phyloP scores from a whole-genome alignment of 371 early-diverging fungal genomes.

The Capillidium heterosporum region DNA sequence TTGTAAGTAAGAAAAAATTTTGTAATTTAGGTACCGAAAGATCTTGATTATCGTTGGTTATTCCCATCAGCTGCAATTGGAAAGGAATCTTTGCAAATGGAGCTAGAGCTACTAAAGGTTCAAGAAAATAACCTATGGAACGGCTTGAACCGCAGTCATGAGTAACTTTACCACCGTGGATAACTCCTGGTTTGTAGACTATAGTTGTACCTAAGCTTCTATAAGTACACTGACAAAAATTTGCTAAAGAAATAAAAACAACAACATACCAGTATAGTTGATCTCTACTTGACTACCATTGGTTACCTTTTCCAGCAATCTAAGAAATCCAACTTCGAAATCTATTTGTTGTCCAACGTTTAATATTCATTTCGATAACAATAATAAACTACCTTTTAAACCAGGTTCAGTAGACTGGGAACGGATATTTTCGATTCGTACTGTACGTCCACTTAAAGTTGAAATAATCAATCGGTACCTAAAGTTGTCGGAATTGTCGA shows the following conservation, averaged over 20 bases:
- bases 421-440: constrained; percentile 81
- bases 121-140: constrained; percentile 81
- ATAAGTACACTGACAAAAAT: neutral
- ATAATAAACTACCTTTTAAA: constrained; percentile 35
- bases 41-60: constrained; percentile 85
- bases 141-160: constrained; percentile 65
- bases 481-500: constrained; percentile 12
- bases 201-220: constrained; percentile 58
- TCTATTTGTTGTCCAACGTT: constrained; percentile 22
- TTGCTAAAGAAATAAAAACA: neutral
- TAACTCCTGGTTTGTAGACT: constrained; percentile 71
- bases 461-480: constrained; percentile 82
- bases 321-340: constrained; percentile 71
- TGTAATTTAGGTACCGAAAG: constrained; percentile 27
- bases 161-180: constrained; percentile 67
- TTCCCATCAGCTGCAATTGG: constrained; percentile 59
- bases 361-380: neutral
- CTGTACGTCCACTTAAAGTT: constrained; percentile 61
- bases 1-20: neutral
- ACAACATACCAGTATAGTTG: constrained; percentile 72
- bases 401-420: constrained; percentile 75
- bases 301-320: constrained; percentile 76
- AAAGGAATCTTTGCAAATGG: constrained; percentile 83
- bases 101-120: constrained; percentile 73
- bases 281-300: constrained; percentile 85